phyloP scores from a whole-genome alignment of 106 monocot genomes.

The Acorus calamus region DNA sequence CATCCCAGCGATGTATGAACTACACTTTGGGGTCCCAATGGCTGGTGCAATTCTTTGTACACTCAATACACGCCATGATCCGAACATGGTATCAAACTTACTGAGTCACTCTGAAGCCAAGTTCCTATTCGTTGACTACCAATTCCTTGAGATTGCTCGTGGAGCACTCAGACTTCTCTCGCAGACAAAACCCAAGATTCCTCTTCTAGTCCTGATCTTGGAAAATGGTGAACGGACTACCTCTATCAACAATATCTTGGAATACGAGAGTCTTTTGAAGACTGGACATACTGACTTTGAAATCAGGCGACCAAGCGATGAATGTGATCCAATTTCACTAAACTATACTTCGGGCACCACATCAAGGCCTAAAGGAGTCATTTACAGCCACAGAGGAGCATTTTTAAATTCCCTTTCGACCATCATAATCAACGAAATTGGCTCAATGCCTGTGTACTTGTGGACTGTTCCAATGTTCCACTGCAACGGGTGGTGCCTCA shows the following conservation, averaged over 20 bases:
- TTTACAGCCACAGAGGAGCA: constrained; percentile 61
- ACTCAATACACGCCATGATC: constrained; percentile 56
- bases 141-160: constrained; percentile 24
- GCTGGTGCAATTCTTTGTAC: constrained; percentile 68
- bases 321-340: constrained; percentile 57
- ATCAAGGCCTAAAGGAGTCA: constrained; percentile 61
- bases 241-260: background rate
- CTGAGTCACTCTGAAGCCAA: constrained; percentile 58
- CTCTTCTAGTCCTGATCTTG: constrained; percentile 26
- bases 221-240: constrained; percentile 12
- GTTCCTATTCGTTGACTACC: constrained; percentile 47
- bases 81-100: constrained; percentile 48
- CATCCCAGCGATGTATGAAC: constrained; percentile 64
- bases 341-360: constrained; percentile 88
- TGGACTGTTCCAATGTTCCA: constrained; percentile 86
- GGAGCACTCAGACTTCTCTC: constrained; percentile 40
- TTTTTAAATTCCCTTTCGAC: constrained; percentile 45
- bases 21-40: constrained; percentile 78
- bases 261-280: constrained; percentile 34
- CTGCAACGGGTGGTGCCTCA: constrained; percentile 70
- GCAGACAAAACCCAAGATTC: constrained; percentile 8
- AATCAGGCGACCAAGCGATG: constrained; percentile 54
- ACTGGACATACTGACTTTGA: constrained; percentile 23
- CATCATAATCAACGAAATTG: constrained; percentile 37
- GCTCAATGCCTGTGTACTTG: constrained; percentile 43